Evolutionary conservation across 768 basidiomycete genomes (phyloP).

Genomic region (Pisolithus orientalis): DNA sequence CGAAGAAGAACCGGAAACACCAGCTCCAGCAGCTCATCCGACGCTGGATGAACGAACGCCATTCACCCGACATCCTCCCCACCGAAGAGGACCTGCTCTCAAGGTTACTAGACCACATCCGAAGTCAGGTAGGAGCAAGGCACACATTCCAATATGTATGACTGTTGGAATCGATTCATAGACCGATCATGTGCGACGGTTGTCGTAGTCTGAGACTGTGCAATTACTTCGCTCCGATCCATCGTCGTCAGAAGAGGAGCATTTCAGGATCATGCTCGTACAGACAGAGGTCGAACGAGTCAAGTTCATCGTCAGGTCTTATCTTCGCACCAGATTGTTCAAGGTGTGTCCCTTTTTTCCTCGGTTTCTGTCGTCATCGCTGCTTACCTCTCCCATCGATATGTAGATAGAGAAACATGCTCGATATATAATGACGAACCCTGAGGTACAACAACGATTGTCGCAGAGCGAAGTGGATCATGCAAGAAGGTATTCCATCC

Average conservation of each 20-base stretch:
- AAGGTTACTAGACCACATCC: constrained; percentile 65
- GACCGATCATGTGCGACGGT: not conserved
- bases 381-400: not conserved
- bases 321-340: constrained; percentile 77
- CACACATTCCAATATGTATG: not conserved
- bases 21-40: constrained; percentile 65
- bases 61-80: constrained; percentile 73
- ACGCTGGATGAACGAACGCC: constrained; percentile 83
- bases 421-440: constrained; percentile 66
- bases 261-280: constrained; percentile 87
- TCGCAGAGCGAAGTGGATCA: constrained; percentile 80
- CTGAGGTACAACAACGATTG: constrained; percentile 67
- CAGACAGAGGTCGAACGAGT: constrained; percentile 93
- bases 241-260: constrained; percentile 84
- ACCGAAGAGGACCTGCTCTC: constrained; percentile 65
- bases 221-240: constrained; percentile 75
- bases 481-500: constrained; percentile 54
- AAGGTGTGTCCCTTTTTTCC: constrained; percentile 49
- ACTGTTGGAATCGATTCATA: constrained; percentile 1
- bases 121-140: constrained; percentile 62
- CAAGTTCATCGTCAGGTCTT: constrained; percentile 87
- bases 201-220: constrained; percentile 64
- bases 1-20: constrained; percentile 44
- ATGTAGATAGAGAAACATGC: constrained; percentile 83
- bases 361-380: not conserved